Base-by-base conservation (phyloP, 1,139 yeast genomes). In the Kodamaea ohmeri region DNA sequence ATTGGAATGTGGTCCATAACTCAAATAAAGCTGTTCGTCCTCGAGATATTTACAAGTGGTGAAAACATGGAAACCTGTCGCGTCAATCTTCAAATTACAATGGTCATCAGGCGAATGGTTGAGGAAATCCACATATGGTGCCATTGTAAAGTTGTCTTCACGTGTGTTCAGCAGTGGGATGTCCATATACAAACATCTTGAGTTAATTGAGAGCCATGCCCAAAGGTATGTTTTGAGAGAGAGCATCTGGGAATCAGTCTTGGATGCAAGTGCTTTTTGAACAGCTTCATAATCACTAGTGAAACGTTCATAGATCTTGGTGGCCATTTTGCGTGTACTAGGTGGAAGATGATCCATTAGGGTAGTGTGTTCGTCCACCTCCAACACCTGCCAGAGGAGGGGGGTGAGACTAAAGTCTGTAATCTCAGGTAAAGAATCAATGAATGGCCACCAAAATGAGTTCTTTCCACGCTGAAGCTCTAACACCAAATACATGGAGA, bases 1-100 rank as follows among this genome's bases (percentile, higher is more conserved):
- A 55, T 90, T 89, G 16, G 84, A 78, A 58, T 90, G 97, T 0
- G 96, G 82, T 0, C 97, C 97, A 56, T 92, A 92, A 38, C 83
- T 78, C 46, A 92, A 70, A 49, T 65, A 78, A 2, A 90, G 49
- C 56, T 90, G 94, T 13, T 80, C 82, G 3, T 67, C 78, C 0
- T 52, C 41, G 0, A 44, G 38, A 43, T 78, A 74, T 1, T 35
- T 13, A 12, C 41, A 46, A 0, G 71, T 54, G 2, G 81, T 62
- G 21, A 56, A 53, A 1, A 80, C 83, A 35, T 67, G 71, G 50
- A 79, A 80, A 2, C 84, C 85, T 3, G 50, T 46, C 4, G 60
- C 48, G 49, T 73, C 73, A 16, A 76, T 68, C 32, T 70, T 67
- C 35, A 80, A 58, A 2, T 60, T 58, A 43, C 87, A 80, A 36